Percentiles rank a stretch among this genome's conserved stretches.
Conservation (phyloP, 768 basidiomycete species). For the Leucocoprinus birnbaumii region DNA sequence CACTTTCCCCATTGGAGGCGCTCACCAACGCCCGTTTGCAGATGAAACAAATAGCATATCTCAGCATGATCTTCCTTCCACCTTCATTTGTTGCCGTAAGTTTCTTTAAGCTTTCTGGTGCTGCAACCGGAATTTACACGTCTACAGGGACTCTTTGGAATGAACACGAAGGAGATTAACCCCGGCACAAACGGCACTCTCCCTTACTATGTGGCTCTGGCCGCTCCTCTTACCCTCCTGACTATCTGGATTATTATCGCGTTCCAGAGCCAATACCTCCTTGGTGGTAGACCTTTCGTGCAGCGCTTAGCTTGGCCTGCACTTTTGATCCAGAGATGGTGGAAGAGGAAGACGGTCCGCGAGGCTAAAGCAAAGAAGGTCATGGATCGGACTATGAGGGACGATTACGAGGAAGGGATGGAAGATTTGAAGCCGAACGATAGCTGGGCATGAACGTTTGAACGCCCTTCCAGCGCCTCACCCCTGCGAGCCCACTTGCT, state of each 20-base stretch:
- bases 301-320: slow-evolving; percentile 33
- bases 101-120: background rate
- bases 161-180: slow-evolving; percentile 51
- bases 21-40: background rate
- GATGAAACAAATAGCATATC: slow-evolving; percentile 59
- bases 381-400: background rate
- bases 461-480: background rate
- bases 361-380: background rate
- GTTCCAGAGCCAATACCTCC: slow-evolving; percentile 44
- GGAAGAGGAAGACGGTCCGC: background rate
- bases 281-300: slow-evolving; percentile 24
- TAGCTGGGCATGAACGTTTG: background rate
- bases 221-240: slow-evolving; percentile 44
- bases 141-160: slow-evolving; percentile 50
- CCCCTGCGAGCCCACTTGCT: no score
- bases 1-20: background rate
- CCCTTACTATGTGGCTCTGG: slow-evolving; percentile 37
- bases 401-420: background rate
- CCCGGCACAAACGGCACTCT: slow-evolving; percentile 34
- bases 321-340: slow-evolving; percentile 17
- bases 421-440: background rate
- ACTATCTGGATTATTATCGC: slow-evolving; percentile 55
- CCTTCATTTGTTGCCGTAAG: slow-evolving; percentile 50
- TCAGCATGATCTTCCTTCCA: slow-evolving; percentile 62
- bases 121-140: background rate